A percentile compares a stretch with the other conserved stretches of the same genome.
Conservation (phyloP, 495 filamentous ascomycete genomes). For the Aspergillus taichungensis region DNA sequence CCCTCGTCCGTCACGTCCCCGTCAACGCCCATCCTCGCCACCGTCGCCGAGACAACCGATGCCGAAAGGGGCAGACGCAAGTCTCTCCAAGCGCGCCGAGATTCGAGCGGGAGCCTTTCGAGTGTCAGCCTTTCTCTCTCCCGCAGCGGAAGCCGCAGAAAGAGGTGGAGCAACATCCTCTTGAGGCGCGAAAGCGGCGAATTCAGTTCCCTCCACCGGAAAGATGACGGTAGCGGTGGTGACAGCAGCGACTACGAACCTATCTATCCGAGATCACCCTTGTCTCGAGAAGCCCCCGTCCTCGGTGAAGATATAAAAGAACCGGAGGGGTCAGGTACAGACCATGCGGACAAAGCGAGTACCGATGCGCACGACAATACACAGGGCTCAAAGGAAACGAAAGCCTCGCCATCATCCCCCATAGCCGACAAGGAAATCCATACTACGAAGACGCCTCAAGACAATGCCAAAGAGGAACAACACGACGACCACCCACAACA, state of each 20-base stretch:
- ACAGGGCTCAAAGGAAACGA: not conserved
- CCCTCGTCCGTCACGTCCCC: conserved; percentile 19
- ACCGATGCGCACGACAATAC: not conserved
- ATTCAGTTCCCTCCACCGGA: conserved; percentile 9
- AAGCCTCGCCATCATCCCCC: not conserved
- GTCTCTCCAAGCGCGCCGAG: conserved; percentile 22
- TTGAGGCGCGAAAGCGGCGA: conserved; percentile 32
- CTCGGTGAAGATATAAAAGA: conserved; percentile 4
- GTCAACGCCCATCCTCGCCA: conserved; percentile 20
- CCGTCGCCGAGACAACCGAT: conserved; percentile 21
- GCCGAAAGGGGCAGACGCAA: conserved; percentile 25
- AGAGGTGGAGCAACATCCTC: conserved; percentile 39
- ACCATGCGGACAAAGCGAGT: not conserved
- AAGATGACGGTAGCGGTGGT: conserved; percentile 16
- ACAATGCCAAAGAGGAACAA: too few species aligned
- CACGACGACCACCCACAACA: too few species aligned
- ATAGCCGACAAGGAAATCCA: too few species aligned
- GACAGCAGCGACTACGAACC: conserved; percentile 15
- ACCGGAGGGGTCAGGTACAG: not conserved
- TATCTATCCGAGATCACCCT: conserved; percentile 26
- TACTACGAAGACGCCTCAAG: too few species aligned
- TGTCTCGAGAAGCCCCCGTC: conserved; percentile 24
- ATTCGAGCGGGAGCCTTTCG: not conserved
- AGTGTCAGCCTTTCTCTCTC: conserved; percentile 12
- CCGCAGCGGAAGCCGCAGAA: conserved; percentile 34